Percentiles rank a stretch among this genome's conserved stretches.
Evolutionary conservation across 208 protist species (phyloP).

Genomic region (Leishmania lainsoni): DNA sequence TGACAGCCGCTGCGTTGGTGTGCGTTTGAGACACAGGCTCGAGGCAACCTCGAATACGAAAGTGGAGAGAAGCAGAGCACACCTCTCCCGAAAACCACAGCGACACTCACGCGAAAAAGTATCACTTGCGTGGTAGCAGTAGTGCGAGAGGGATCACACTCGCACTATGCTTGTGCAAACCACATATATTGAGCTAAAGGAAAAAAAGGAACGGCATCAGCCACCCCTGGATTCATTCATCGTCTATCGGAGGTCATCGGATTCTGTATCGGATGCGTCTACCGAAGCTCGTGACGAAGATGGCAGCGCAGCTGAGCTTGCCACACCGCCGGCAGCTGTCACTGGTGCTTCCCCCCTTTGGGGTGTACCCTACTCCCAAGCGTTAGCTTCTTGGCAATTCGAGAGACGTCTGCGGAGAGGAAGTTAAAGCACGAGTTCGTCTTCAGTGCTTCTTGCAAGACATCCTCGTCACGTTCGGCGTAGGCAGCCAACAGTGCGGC

Average conservation of each 20-base stretch:
- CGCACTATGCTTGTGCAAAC: not conserved
- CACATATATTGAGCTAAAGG: not conserved
- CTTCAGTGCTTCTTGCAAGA: constrained; percentile 55
- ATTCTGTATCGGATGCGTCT: constrained; percentile 21
- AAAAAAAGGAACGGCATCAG: not conserved
- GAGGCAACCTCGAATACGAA: not conserved
- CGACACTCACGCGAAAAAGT: not conserved
- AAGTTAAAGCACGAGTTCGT: constrained; percentile 62
- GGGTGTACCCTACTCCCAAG: constrained; percentile 27
- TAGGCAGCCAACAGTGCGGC: constrained; percentile 51
- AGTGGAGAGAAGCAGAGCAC: not conserved
- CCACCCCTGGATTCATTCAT: not conserved
- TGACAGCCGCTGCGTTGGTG: not conserved
- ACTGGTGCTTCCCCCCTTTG: not conserved
- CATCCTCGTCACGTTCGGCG: constrained; percentile 66
- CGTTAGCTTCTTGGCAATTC: constrained; percentile 66
- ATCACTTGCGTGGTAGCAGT: not conserved
- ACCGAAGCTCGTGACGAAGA: constrained; percentile 8
- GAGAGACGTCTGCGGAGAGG: constrained; percentile 60
- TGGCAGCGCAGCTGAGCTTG: not conserved
- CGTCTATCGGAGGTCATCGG: constrained; percentile 29
- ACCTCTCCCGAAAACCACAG: not conserved
- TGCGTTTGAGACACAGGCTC: not conserved
- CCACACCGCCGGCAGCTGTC: not conserved
- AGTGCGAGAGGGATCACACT: not conserved